Evolutionary conservation across 2,329 filamentous ascomycete genomes (phyloP).

Genomic region (Penicillium griseofulvum): DNA sequence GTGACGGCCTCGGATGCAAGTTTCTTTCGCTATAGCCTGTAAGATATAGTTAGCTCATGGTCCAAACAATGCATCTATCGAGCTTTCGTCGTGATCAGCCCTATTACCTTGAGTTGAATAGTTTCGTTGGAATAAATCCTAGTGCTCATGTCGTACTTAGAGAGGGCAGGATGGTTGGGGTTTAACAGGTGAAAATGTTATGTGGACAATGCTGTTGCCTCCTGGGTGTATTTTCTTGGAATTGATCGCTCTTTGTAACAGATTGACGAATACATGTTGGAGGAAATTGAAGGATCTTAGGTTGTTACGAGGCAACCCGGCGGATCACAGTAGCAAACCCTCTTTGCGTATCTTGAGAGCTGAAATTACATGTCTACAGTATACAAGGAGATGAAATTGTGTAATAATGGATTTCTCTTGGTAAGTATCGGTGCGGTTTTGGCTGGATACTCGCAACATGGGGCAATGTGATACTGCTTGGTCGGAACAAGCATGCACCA

Average conservation of each 20-base stretch:
- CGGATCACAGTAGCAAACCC: not conserved
- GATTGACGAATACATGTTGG: not conserved
- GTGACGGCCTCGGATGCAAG: not conserved
- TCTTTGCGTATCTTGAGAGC: not conserved
- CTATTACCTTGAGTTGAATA: not conserved
- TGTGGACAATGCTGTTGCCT: not conserved
- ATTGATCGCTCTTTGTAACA: not conserved
- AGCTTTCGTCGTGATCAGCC: not conserved
- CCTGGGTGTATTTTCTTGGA: not conserved
- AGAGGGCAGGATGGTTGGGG: not conserved
- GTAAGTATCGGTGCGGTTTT: not conserved
- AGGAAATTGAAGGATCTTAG: not conserved
- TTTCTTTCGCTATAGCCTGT: not conserved
- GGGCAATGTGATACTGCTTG: slow-evolving; percentile 1
- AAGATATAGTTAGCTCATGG: not conserved
- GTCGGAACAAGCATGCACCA: slow-evolving; percentile 7
- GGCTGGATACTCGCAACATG: slow-evolving; percentile 2
- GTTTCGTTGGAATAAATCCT: not conserved
- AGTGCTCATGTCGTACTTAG: not conserved
- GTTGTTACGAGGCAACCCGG: too few species aligned
- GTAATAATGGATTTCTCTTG: slow-evolving; percentile 6
- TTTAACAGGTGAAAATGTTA: not conserved
- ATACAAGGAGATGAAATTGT: not conserved
- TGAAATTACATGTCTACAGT: not conserved
- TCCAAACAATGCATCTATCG: not conserved